Percentiles rank a stretch among this genome's conserved stretches.
phyloP scores from a whole-genome alignment of 1,139 yeast species.

The Komagataea norvegica region DNA sequence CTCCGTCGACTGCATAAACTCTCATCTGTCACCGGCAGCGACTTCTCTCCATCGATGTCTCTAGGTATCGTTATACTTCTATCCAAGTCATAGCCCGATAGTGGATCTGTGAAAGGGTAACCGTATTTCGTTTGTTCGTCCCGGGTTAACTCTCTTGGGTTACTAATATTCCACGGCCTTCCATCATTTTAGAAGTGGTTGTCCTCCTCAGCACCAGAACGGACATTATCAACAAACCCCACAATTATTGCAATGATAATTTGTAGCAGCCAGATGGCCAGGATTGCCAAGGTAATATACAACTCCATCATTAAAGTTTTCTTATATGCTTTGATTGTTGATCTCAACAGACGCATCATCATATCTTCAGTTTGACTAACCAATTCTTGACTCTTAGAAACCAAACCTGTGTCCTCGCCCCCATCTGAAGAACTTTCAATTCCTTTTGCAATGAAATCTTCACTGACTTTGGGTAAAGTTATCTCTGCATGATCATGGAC shows the following conservation, averaged over 20 bases:
- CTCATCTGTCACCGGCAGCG: no score
- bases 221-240: slow-evolving; percentile 11
- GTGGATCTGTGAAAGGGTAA: slow-evolving; percentile 11
- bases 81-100: not conserved
- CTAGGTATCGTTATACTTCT: no score
- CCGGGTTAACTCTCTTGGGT: slow-evolving; percentile 11
- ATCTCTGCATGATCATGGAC: slow-evolving; percentile 59
- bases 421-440: slow-evolving; percentile 7
- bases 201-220: not conserved
- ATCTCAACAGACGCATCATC: slow-evolving; percentile 26
- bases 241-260: slow-evolving; percentile 36
- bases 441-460: slow-evolving; percentile 27
- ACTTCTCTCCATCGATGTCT: no score
- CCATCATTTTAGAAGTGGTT: not conserved
- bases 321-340: slow-evolving; percentile 32
- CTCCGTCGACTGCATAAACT: not conserved
- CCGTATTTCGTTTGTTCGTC: slow-evolving; percentile 12
- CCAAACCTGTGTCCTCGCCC: slow-evolving; percentile 3
- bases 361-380: slow-evolving; percentile 24
- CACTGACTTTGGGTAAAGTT: slow-evolving; percentile 49
- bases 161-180: slow-evolving; percentile 6
- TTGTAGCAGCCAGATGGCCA: slow-evolving; percentile 48
- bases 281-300: slow-evolving; percentile 38
- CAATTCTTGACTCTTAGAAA: slow-evolving; percentile 13
- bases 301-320: slow-evolving; percentile 41